Percentiles rank a stretch among this genome's conserved stretches.
phyloP scores from a whole-genome alignment of 73 alveolate species.

The Breviolum minutum region DNA sequence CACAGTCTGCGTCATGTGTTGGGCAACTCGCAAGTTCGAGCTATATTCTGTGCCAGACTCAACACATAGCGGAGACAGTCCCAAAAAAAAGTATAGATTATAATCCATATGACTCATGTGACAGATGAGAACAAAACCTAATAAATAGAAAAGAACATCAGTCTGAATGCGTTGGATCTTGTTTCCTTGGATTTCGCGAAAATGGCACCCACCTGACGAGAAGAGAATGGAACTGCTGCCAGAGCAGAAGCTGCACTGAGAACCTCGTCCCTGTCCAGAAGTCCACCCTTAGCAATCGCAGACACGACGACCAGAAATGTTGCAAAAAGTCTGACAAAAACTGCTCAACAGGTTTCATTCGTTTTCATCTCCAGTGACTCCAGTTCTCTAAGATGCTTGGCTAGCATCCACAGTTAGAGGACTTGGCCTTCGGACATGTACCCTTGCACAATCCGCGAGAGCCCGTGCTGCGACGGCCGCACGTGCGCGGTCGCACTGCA shows the following conservation, averaged over 20 bases:
- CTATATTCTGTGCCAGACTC: too few species aligned
- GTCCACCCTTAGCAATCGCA: slow-evolving; percentile 19
- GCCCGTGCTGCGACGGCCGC: slow-evolving; percentile 93
- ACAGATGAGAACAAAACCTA: too few species aligned
- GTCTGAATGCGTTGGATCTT: too few species aligned
- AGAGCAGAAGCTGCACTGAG: slow-evolving; percentile 74
- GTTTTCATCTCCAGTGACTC: background rate
- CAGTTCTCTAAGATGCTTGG: background rate
- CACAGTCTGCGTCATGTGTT: too few species aligned
- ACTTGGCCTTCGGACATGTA: slow-evolving; percentile 19
- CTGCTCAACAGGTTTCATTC: background rate
- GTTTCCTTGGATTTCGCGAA: background rate
- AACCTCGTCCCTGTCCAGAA: slow-evolving; percentile 88
- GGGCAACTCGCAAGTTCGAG: too few species aligned
- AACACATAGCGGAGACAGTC: too few species aligned
- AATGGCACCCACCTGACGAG: slow-evolving; percentile 52
- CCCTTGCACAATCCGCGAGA: slow-evolving; percentile 70
- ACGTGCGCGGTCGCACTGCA: slow-evolving; percentile 74
- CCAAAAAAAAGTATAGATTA: too few species aligned
- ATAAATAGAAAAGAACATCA: too few species aligned
- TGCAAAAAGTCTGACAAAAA: background rate
- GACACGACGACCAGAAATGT: background rate
- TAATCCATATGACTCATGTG: too few species aligned
- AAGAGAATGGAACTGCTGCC: slow-evolving; percentile 76
- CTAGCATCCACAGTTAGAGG: too few species aligned